These are phyloP conservation scores for Penicillium egyptiacum DNA, from an alignment of 495 filamentous ascomycete genomes.

Conservation along the genomic window DNA sequence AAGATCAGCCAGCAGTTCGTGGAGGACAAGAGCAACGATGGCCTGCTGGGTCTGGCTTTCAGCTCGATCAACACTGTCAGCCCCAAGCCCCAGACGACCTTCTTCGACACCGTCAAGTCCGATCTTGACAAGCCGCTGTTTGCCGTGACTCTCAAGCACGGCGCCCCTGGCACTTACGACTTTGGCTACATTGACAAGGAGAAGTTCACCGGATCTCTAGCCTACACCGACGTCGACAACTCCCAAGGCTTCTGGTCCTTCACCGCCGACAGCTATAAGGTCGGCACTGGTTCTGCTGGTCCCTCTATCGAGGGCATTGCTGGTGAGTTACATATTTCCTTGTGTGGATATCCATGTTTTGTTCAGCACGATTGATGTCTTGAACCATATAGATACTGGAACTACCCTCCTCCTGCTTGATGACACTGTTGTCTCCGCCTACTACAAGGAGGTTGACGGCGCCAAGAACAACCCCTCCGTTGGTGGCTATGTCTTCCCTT, in stretches of 20 bases:
- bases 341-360: neutral
- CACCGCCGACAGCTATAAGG: constrained; percentile 58
- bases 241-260: constrained; percentile 71
- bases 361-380: neutral
- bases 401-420: constrained; percentile 70
- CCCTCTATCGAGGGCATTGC: constrained; percentile 37
- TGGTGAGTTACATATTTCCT: constrained; percentile 24
- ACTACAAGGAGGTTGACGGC: constrained; percentile 60
- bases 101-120: constrained; percentile 68
- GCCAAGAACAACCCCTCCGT: constrained; percentile 45
- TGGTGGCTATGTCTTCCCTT: constrained; percentile 71
- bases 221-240: constrained; percentile 59
- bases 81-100: constrained; percentile 64
- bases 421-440: constrained; percentile 54
- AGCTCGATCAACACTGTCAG: constrained; percentile 66
- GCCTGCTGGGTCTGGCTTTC: constrained; percentile 72
- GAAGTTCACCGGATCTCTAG: constrained; percentile 63
- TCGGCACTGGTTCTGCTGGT: constrained; percentile 48
- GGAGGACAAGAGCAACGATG: constrained; percentile 60
- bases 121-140: constrained; percentile 63
- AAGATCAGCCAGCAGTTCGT: constrained; percentile 61
- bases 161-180: constrained; percentile 64
- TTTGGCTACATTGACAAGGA: constrained; percentile 69
- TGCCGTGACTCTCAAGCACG: constrained; percentile 65
- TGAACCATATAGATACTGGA: constrained; percentile 54